Base-by-base conservation (phyloP, 2,329 filamentous ascomycete genomes). In the Thielaviopsis populi region DNA sequence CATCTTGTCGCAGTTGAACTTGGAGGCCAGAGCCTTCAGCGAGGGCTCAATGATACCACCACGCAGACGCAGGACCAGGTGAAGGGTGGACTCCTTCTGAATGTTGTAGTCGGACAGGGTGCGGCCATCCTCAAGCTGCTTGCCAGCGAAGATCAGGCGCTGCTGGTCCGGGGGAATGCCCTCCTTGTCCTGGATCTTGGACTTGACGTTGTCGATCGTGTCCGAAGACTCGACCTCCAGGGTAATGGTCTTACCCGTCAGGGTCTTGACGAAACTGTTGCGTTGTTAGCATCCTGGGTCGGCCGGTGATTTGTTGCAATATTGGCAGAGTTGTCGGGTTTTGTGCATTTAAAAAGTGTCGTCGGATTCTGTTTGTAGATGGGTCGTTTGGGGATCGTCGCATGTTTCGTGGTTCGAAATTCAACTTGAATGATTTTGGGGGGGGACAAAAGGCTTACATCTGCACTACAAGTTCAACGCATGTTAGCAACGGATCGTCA, bases 1-100 rank as follows among this genome's bases (percentile, higher is more conserved):
- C 88, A 92, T 92, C 88, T 96, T 96, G 72, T 97, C 94, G 88
- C 92, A 97, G 88, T 99, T 97, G 86, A 95, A 97, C 85, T 96
- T 96, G 83, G 87, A 91, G 76, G 92, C 92, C 70, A 97, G 87
- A 72, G 90, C 92, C 87, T 97, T 97, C 74, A 97, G 87, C 74
- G 91, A 96, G 73, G 94, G 94, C 85, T 97, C 92, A 75, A 96
- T 96, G 83, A 97, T 92, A 84, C 92, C 92, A 84, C 92, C 92
- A 84, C 92, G 91, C 73, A 97, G 91, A 83, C 92, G 91, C 79
- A 97, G 91, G 76, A 97, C 92, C 75, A 97, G 80, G 82, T 97
- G 92, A 73, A 97, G 91, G 70, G 92, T 97, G 65, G 92, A 96
- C 84, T 97, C 92, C 88, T 96, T 96, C 83, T 96, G 91, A 80